Percentiles rank a stretch among this genome's conserved stretches.
These are phyloP conservation scores for Globisporangium cystogenes DNA, from an alignment of 352 stramenopile species.

Conservation along the genomic window DNA sequence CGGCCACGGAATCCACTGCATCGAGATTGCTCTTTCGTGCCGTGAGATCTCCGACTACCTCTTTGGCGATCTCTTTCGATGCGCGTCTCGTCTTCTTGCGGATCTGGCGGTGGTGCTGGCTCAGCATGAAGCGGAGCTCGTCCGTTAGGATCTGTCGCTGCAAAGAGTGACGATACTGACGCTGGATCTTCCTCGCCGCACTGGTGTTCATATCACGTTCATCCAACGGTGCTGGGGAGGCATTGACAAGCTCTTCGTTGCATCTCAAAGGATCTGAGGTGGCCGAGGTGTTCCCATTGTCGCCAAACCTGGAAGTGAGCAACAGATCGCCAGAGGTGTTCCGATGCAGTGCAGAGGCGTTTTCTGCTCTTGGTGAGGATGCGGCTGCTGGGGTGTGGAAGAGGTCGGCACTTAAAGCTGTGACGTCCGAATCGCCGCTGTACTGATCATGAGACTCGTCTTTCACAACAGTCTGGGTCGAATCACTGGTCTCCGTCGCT, in stretches of 20 bases:
- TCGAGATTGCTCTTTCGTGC: neutral
- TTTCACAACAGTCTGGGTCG: neutral
- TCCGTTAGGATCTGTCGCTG: slow-evolving; percentile 25
- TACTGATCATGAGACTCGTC: neutral
- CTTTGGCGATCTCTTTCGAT: slow-evolving; percentile 4
- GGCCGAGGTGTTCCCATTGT: too few species aligned
- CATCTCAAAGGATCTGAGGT: neutral
- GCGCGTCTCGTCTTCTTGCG: slow-evolving; percentile 18
- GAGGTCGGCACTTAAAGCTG: neutral
- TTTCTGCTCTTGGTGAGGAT: neutral
- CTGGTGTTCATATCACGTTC: neutral
- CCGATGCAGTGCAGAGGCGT: too few species aligned
- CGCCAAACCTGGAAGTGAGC: too few species aligned
- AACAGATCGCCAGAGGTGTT: too few species aligned
- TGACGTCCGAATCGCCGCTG: neutral
- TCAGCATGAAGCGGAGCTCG: slow-evolving; percentile 34
- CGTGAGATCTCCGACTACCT: neutral
- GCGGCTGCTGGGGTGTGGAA: neutral
- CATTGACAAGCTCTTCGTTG: neutral
- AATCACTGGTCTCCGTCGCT: neutral
- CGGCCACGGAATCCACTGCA: neutral
- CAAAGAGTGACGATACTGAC: slow-evolving; percentile 31
- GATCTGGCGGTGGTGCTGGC: slow-evolving; percentile 22
- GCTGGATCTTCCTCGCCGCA: slow-evolving; percentile 21
- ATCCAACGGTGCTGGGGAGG: too few species aligned